Base-by-base conservation (phyloP, 2,329 filamentous ascomycete species). In the Didymella arachidicola region DNA sequence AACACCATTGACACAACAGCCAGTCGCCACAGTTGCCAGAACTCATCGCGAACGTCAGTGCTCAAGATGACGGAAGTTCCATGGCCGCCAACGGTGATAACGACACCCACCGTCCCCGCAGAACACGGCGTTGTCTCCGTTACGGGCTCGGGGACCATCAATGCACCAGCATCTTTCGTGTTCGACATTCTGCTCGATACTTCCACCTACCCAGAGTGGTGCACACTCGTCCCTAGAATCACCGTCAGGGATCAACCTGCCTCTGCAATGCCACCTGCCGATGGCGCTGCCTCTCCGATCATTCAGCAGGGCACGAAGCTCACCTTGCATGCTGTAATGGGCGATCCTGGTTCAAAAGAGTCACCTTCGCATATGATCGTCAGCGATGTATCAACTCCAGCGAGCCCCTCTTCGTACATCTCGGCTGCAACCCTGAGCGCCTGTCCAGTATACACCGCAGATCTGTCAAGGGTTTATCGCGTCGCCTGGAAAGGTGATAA, bases 291-390 rank as follows among this genome's bases (percentile, higher is more conserved):
- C 25, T 43, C 59, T 60, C 44, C 55, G 27, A 36, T 42, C 4
- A 47, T 63, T 25, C 30, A 51, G 42, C 45, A 59, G 25, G 67
- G 64, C 43, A 64, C 58, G 42, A 62, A 59, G 6, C 64, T 69
- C 58, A 57, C 58, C 1, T 67, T 68, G 52, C 34, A 57, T 8
- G 67, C 66, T 27, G 49, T 68, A 4, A 69, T 69, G 65, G 60
- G 66, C 6, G 54, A 26, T 34, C 66, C 14, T 22, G 57, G 36
- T 26, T 67, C 48, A 1, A 63, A 53, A 18, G 46, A 53, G 7
- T 61, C 55, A 3, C 48, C 42, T 7, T 64, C 67, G 0, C 54
- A 50, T 11, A 60, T 69, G 12, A 59, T 61, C 18, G 61, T 69
- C n/a, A 58, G 53, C 26, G 67, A 69, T 27, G 57, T 69, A 5